Evolutionary conservation across 768 basidiomycete species (phyloP).

Genomic region (Atractiella rhizophila): DNA sequence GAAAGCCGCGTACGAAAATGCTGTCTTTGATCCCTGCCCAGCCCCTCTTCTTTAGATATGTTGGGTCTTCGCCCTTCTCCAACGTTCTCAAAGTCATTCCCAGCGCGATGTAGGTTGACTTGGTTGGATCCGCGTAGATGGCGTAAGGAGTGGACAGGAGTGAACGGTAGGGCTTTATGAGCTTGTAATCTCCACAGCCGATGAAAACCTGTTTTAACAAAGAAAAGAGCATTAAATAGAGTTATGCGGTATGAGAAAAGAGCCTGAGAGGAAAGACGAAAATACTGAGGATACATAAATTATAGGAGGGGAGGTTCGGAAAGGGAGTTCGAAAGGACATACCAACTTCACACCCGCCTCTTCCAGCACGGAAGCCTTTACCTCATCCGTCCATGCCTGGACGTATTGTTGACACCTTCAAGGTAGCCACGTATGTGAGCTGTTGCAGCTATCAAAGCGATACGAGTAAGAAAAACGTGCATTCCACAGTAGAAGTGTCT

Average conservation of each 20-base stretch:
- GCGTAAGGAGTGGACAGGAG: not conserved
- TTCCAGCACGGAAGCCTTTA: slow-evolving; percentile 2
- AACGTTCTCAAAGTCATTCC: slow-evolving; percentile 6
- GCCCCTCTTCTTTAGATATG: slow-evolving; percentile 1
- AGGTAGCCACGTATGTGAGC: not conserved
- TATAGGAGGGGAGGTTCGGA: too few species aligned
- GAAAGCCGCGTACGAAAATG: not conserved
- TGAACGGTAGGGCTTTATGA: slow-evolving; percentile 3
- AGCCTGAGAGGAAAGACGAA: too few species aligned
- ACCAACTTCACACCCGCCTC: slow-evolving; percentile 1
- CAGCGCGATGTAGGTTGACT: slow-evolving; percentile 2
- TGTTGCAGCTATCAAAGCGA: not conserved
- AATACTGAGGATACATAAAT: too few species aligned
- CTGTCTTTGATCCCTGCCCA: not conserved
- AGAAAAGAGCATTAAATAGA: too few species aligned
- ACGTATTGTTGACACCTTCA: slow-evolving; percentile 5
- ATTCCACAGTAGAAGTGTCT: too few species aligned
- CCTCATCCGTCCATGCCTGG: not conserved
- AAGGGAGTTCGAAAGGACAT: too few species aligned
- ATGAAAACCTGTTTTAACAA: too few species aligned
- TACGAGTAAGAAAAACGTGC: too few species aligned
- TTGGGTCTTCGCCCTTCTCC: not conserved
- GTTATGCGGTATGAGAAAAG: too few species aligned
- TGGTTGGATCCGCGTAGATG: slow-evolving; percentile 5
- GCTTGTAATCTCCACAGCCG: slow-evolving; percentile 3